Evolutionary conservation across 768 basidiomycete genomes (phyloP), one percentile per base, ranked within the genome.

Genomic region (Lactarius deliciosus): DNA sequence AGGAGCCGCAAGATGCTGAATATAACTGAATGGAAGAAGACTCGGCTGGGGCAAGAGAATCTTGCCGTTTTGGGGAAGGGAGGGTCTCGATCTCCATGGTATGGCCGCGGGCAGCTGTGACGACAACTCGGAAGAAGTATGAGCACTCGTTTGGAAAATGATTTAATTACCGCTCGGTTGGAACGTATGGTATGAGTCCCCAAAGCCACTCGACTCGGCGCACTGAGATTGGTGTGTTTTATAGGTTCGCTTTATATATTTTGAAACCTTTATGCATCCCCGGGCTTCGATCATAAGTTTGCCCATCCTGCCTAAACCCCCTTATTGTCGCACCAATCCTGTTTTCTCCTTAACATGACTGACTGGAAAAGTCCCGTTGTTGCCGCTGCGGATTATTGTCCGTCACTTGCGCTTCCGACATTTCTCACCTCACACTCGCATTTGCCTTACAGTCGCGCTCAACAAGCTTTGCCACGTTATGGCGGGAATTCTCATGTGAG

Each of bases 401-500:
- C 53, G 28, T 55, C 16, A 9, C 53, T 18, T 55, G 6, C 5
- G 13, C 28, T 55, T 40, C 15, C 38, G 15, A 15, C 6, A 15
- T 3, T 3, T 55, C 13, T 30, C 8, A 5, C 15, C 16, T 55
- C 5, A 55, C 1, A 28, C 16, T 55, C 5, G 43, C 1, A 28
- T 56, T 55, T 63, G 38, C 20, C 30, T 16, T 41, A 28, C 38
- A 58, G 36, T 30, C 34, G n/a, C 59, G 47, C 25, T 53, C 11
- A 9, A 45, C 57, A 63, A 69, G 32, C 5, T 60, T 9, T 7
- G 40, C 10, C 61, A 62, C 55, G 3, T 43, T 36, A 16, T 69
- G 60, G 60, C 38, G 15, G 68, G 68, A 45, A 5, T 69, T 43
- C 55, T 61, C 56, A 59, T 67, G 68, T 65, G 56, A 50, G 55